Evolutionary conservation across 306 rosid species (phyloP).

Genomic region (Pachyrhizus erosus): DNA sequence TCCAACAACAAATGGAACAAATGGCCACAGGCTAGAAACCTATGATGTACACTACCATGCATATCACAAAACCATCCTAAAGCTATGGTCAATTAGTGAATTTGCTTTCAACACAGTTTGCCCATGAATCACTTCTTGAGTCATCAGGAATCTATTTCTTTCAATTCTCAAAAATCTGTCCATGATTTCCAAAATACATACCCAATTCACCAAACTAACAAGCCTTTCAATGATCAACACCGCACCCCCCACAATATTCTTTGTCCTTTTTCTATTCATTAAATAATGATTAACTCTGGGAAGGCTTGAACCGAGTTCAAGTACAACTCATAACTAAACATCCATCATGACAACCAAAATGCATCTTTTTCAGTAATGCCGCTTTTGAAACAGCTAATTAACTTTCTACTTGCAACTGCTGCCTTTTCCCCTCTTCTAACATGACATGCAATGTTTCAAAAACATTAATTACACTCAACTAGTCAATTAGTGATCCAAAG

Average conservation of each 20-base stretch:
- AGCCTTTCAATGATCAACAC: constrained; percentile 16
- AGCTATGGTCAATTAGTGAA: not conserved
- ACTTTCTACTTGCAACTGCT: constrained; percentile 20
- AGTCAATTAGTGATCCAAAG: constrained; percentile 36
- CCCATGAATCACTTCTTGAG: not conserved
- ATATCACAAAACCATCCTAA: not conserved
- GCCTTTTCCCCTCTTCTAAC: not conserved
- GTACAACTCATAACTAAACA: constrained; percentile 42
- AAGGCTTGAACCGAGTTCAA: constrained; percentile 9
- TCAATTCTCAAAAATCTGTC: not conserved
- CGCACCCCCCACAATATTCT: not conserved
- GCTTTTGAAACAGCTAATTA: constrained; percentile 32
- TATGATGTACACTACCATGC: not conserved
- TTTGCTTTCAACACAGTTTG: not conserved
- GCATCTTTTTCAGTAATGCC: constrained; percentile 28
- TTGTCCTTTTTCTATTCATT: constrained; percentile 8
- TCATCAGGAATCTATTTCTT: not conserved
- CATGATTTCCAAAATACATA: not conserved
- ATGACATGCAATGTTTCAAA: constrained; percentile 37
- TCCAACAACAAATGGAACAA: constrained; percentile 21
- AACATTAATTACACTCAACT: constrained; percentile 10
- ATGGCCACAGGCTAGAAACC: not conserved
- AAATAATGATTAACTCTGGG: constrained; percentile 22
- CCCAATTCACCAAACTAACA: not conserved
- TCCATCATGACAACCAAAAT: constrained; percentile 47